Evolutionary conservation across 805 yeast genomes (phyloP).

Genomic region (Ogataea corticis): DNA sequence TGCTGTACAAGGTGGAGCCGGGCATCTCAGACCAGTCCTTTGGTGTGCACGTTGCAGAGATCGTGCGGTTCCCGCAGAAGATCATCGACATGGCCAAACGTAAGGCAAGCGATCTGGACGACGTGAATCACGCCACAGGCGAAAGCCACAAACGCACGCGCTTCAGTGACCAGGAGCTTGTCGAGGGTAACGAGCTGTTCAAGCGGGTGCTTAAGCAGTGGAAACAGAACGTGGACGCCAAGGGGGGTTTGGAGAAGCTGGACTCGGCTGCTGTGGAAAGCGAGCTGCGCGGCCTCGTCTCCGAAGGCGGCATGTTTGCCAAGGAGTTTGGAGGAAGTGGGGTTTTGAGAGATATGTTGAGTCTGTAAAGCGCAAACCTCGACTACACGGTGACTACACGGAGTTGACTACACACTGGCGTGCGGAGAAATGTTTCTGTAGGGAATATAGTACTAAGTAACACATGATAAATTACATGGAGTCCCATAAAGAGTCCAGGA

Average conservation of each 20-base stretch:
- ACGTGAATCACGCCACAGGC: conserved; percentile 40
- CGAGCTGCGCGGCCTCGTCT: conserved; percentile 39
- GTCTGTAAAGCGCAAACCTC: conserved; percentile 14
- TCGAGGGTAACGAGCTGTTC: conserved; percentile 53
- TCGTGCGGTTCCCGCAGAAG: conserved; percentile 88
- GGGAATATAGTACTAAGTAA: too few relatives aligned
- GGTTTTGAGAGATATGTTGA: conserved; percentile 28
- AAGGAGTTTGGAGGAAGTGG: conserved; percentile 14
- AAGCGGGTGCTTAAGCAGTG: conserved; percentile 53
- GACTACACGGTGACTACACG: neutral
- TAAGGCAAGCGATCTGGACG: conserved; percentile 85
- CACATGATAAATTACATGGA: too few relatives aligned
- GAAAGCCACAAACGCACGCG: conserved; percentile 46
- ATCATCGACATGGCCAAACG: conserved; percentile 94
- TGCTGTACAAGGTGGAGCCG: conserved; percentile 89
- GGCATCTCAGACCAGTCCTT: conserved; percentile 96
- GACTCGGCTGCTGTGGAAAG: conserved; percentile 42
- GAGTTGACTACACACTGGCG: too few relatives aligned
- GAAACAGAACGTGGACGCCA: conserved; percentile 47
- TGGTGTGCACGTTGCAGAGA: conserved; percentile 97
- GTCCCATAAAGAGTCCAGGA: neutral
- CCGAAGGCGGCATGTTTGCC: conserved; percentile 18
- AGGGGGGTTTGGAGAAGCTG: conserved; percentile 44
- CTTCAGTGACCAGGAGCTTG: conserved; percentile 52
- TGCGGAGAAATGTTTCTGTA: too few relatives aligned